Conservation (phyloP, 202 grass and related monocot species). For the Setaria viridis region DNA sequence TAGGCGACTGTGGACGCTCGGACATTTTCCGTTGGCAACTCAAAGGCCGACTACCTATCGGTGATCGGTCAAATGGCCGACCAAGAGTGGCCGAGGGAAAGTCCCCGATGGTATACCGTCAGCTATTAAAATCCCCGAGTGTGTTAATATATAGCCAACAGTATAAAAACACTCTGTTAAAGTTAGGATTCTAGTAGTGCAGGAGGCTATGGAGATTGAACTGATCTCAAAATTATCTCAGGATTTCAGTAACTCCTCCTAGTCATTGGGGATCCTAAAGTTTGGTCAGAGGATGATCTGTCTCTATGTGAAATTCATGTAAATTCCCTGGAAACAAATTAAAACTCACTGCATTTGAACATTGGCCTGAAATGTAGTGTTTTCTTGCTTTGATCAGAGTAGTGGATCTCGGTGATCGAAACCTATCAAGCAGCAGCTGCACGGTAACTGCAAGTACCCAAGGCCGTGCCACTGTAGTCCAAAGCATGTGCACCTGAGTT, state of each 20-base stretch:
- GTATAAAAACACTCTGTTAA: no score
- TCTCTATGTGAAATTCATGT: neutral
- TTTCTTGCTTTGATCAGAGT: conserved; percentile 16
- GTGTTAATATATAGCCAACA: no score
- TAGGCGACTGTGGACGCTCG: no score
- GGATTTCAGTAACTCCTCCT: neutral
- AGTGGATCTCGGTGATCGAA: conserved; percentile 3
- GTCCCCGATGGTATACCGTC: no score
- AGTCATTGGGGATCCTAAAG: neutral
- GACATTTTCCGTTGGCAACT: no score
- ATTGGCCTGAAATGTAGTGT: neutral
- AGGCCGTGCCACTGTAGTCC: neutral
- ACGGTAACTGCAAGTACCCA: conserved; percentile 36
- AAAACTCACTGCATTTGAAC: neutral
- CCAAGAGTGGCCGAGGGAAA: no score
- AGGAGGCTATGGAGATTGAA: neutral
- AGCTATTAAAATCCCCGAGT: no score
- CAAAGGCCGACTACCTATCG: no score
- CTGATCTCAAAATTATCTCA: neutral
- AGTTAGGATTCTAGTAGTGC: no score
- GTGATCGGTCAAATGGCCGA: no score
- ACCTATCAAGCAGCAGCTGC: neutral
- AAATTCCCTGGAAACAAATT: neutral
- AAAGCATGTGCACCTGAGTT: conserved; percentile 51
- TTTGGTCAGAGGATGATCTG: neutral